Conservation (phyloP, 805 yeast genomes). For the Ogataea nakhonphanomensis region DNA sequence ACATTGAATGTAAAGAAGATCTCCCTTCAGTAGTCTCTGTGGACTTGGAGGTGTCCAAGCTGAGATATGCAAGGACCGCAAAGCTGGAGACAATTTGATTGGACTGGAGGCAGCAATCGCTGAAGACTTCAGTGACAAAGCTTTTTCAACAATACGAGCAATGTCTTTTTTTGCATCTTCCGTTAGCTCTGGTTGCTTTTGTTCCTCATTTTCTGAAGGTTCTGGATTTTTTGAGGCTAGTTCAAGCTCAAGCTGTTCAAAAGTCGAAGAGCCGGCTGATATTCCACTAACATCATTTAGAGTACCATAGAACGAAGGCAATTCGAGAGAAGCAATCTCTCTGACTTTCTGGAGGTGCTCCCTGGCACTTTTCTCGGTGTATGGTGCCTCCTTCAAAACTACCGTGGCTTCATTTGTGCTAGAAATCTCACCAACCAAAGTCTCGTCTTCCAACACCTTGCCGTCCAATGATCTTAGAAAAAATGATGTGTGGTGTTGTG, state of each 20-base stretch:
- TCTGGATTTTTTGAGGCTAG: constrained; percentile 18
- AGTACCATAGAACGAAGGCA: constrained; percentile 42
- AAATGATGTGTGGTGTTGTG: constrained; percentile 61
- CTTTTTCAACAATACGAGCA: constrained; percentile 18
- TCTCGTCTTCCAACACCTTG: constrained; percentile 32
- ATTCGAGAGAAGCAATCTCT: constrained; percentile 53
- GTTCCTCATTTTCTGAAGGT: constrained; percentile 21
- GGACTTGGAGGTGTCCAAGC: constrained; percentile 86
- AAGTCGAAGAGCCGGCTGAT: constrained; percentile 50
- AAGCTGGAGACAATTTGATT: constrained; percentile 42
- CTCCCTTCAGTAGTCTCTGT: constrained; percentile 62
- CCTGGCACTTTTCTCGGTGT: constrained; percentile 57
- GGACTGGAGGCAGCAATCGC: constrained; percentile 31
- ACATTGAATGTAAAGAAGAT: constrained; percentile 68
- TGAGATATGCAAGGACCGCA: constrained; percentile 58
- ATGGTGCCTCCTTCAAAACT: constrained; percentile 49
- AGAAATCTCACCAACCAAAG: constrained; percentile 29
- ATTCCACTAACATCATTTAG: constrained; percentile 35
- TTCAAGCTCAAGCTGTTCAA: constrained; percentile 34
- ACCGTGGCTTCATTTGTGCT: constrained; percentile 33
- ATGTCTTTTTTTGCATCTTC: constrained; percentile 33
- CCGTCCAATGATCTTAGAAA: constrained; percentile 38
- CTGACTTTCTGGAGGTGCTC: constrained; percentile 64
- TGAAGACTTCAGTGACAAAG: constrained; percentile 9
- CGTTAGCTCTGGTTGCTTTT: constrained; percentile 23